These are phyloP conservation scores for Arabidopsis hybrid DNA, from an alignment of 441 rosid species.

Conservation along the genomic window DNA sequence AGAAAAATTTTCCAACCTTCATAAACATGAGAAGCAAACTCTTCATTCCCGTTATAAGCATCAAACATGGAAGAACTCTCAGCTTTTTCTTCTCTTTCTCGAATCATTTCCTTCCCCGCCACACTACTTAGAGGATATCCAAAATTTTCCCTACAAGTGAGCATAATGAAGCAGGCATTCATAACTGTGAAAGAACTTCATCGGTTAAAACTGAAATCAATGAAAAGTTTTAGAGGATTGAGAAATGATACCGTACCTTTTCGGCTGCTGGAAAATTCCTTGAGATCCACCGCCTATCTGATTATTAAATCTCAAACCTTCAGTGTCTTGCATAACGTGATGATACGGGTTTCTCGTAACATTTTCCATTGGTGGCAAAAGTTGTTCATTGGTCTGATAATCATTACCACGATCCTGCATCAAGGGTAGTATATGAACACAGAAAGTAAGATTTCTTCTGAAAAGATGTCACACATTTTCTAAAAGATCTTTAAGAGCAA, in stretches of 20 bases:
- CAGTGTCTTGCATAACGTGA: constrained; percentile 30
- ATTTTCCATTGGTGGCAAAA: constrained; percentile 40
- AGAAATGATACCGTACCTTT: constrained; percentile 33
- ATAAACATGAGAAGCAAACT: constrained; percentile 39
- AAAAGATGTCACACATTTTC: constrained; percentile 13
- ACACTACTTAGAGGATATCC: constrained; percentile 39
- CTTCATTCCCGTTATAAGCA: constrained; percentile 41
- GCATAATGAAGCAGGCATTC: constrained; percentile 14
- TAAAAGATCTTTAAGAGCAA: constrained; percentile 19
- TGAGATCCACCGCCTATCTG: constrained; percentile 37
- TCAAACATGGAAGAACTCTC: constrained; percentile 46
- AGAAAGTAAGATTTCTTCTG: constrained; percentile 27
- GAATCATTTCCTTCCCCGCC: constrained; percentile 44
- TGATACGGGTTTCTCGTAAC: constrained; percentile 41
- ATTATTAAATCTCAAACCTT: constrained; percentile 40
- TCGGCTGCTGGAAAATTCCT: constrained; percentile 34
- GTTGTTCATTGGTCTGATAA: constrained; percentile 39
- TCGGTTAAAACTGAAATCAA: not conserved
- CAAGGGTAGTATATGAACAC: constrained; percentile 28
- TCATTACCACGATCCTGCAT: constrained; percentile 44
- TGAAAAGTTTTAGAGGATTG: constrained; percentile 1
- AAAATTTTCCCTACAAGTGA: constrained; percentile 41
- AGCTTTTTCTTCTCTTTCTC: constrained; percentile 45
- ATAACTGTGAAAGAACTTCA: constrained; percentile 1
- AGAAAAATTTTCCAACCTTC: constrained; percentile 35